Evolutionary conservation across 345 rosid species (phyloP).

Genomic region (Boechera divaricarpa): DNA sequence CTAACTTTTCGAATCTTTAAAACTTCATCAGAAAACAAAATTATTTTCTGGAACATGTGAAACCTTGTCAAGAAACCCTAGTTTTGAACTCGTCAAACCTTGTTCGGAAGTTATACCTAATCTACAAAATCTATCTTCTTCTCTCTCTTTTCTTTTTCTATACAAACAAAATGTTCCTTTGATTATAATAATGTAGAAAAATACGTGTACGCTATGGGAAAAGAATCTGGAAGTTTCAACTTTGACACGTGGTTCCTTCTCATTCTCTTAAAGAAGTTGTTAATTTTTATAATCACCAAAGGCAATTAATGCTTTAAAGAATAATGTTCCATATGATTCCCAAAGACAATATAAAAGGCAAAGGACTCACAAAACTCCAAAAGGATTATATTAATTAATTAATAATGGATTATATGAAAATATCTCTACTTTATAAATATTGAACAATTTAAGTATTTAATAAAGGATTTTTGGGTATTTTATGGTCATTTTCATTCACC

Average conservation of each 20-base stretch:
- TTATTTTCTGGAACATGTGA: not conserved
- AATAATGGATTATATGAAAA: no score
- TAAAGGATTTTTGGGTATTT: not conserved
- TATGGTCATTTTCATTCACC: not conserved
- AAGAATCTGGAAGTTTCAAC: not conserved
- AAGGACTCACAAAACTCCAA: not conserved
- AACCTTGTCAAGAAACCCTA: not conserved
- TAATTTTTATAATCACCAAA: not conserved
- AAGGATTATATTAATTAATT: not conserved
- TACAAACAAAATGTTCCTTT: not conserved
- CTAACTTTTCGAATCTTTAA: not conserved
- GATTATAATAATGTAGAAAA: not conserved
- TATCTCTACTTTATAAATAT: no score
- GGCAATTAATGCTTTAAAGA: not conserved
- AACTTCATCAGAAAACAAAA: not conserved
- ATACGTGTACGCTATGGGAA: not conserved
- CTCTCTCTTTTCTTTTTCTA: not conserved
- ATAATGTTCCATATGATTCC: not conserved
- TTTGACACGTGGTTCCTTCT: not conserved
- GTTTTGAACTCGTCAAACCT: not conserved
- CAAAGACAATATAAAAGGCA: not conserved
- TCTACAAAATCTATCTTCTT: not conserved
- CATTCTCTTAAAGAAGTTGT: not conserved
- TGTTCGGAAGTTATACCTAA: not conserved
- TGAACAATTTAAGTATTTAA: not conserved